These are phyloP conservation scores for Boletus sp. DNA, from an alignment of 768 basidiomycete genomes.

Conservation along the genomic window DNA sequence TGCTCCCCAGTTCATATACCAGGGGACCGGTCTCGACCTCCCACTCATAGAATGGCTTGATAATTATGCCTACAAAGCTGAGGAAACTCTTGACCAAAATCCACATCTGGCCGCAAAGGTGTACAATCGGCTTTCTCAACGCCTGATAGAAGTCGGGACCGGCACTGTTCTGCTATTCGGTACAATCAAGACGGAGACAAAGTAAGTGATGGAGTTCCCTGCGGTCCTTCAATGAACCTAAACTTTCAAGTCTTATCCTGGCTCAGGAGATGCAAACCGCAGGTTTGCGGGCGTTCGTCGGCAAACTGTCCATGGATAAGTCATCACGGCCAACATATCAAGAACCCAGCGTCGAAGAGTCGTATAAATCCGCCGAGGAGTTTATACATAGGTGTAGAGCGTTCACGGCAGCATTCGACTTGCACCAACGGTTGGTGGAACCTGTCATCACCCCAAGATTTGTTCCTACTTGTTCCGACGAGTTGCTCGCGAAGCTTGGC, in stretches of 20 bases:
- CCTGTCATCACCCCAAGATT: conserved; percentile 90
- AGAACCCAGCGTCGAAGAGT: conserved; percentile 50
- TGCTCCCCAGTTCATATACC: conserved; percentile 86
- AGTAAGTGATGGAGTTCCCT: conserved; percentile 45
- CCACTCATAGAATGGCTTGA: conserved; percentile 85
- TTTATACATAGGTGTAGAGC: conserved; percentile 55
- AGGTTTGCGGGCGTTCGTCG: conserved; percentile 80
- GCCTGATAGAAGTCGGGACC: conserved; percentile 73
- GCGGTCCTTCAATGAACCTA: not conserved
- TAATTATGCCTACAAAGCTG: conserved; percentile 78
- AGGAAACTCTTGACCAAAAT: conserved; percentile 67
- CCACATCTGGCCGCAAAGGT: conserved; percentile 58
- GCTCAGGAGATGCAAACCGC: conserved; percentile 67
- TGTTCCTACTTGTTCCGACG: conserved; percentile 81
- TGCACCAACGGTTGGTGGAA: conserved; percentile 54
- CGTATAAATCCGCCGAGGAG: conserved; percentile 48
- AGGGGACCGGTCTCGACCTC: conserved; percentile 81
- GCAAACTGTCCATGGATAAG: conserved; percentile 88
- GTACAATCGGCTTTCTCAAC: conserved; percentile 60
- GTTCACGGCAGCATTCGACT: conserved; percentile 38
- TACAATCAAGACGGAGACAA: conserved; percentile 77
- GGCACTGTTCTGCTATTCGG: conserved; percentile 78
- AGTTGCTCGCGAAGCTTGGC: conserved; percentile 61
- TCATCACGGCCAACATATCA: conserved; percentile 68
- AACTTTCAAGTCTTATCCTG: conserved; percentile 59